phyloP scores from a whole-genome alignment of 768 basidiomycete species.

The Boletus reticulatus region DNA sequence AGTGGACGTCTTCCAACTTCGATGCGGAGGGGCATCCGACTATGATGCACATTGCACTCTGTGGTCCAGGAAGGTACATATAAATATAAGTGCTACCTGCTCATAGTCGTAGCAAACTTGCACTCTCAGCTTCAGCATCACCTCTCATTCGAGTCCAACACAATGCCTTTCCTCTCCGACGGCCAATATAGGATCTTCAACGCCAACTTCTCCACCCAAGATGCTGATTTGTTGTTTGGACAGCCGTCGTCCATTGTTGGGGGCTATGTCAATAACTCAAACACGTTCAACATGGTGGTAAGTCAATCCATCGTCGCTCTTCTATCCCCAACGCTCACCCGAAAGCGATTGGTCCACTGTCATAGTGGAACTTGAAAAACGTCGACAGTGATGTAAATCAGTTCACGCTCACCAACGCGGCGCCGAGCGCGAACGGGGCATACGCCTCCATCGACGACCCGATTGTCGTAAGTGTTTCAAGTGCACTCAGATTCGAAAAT shows the following conservation, averaged over 20 bases:
- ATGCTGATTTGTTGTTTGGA: not conserved
- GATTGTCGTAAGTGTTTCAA: not conserved
- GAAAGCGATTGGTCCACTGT: not conserved
- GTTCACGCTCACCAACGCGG: not conserved
- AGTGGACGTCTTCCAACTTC: too few relatives aligned
- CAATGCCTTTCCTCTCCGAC: not conserved
- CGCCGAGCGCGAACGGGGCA: not conserved
- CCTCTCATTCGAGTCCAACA: not conserved
- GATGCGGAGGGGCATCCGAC: not conserved
- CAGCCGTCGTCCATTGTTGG: not conserved
- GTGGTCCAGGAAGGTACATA: not conserved
- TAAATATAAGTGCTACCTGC: not conserved
- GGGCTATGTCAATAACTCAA: not conserved
- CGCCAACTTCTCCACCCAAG: not conserved
- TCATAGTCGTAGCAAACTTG: not conserved
- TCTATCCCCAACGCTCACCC: not conserved
- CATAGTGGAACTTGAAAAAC: constrained; percentile 1
- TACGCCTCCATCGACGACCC: not conserved
- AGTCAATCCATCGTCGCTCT: not conserved
- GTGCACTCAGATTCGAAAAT: too few relatives aligned
- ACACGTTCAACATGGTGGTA: constrained; percentile 1
- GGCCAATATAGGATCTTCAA: constrained; percentile 4
- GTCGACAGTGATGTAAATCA: not conserved
- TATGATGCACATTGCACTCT: too few relatives aligned
- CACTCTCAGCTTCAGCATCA: not conserved